Evolutionary conservation across 2,329 filamentous ascomycete species (phyloP).

Genomic region (Claviceps arundinis): DNA sequence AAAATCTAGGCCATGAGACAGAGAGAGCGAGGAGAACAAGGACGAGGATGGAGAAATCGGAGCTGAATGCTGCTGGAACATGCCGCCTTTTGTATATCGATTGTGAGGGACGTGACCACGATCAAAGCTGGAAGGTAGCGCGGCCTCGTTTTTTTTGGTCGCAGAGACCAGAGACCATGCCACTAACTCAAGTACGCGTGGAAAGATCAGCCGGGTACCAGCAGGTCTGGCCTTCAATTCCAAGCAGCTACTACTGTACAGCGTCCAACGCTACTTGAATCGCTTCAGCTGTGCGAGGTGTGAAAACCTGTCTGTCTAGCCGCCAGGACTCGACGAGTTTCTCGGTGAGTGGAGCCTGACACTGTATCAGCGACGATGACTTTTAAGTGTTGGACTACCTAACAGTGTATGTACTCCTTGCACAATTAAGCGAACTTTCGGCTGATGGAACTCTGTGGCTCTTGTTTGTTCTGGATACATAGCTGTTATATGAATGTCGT

Average conservation of each 20-base stretch:
- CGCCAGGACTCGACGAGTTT: neutral
- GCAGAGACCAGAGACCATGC: neutral
- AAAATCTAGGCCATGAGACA: slow-evolving; percentile 25
- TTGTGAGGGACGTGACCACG: neutral
- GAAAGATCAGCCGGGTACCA: slow-evolving; percentile 2
- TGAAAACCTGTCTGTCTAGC: neutral
- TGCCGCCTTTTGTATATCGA: slow-evolving; percentile 18
- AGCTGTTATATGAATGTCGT: too few relatives aligned
- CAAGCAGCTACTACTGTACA: neutral
- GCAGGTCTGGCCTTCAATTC: neutral
- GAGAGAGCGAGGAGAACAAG: slow-evolving; percentile 17
- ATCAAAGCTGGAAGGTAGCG: neutral
- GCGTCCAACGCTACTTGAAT: neutral
- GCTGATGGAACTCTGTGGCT: slow-evolving; percentile 3
- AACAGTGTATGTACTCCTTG: neutral
- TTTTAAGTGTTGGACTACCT: neutral
- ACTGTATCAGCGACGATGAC: neutral
- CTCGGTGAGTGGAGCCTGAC: slow-evolving; percentile 1
- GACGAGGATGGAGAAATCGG: slow-evolving; percentile 31
- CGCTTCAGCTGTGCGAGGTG: slow-evolving; percentile 4
- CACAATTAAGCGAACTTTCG: slow-evolving; percentile 8
- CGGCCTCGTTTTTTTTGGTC: neutral
- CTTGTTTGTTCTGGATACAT: neutral
- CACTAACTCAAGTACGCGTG: neutral
- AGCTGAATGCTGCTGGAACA: slow-evolving; percentile 42